Percentiles rank a stretch among this genome's conserved stretches.
Evolutionary conservation across 192 early-diverging fungal genomes (phyloP).

Genomic region (Spizellomyces punctatus): DNA sequence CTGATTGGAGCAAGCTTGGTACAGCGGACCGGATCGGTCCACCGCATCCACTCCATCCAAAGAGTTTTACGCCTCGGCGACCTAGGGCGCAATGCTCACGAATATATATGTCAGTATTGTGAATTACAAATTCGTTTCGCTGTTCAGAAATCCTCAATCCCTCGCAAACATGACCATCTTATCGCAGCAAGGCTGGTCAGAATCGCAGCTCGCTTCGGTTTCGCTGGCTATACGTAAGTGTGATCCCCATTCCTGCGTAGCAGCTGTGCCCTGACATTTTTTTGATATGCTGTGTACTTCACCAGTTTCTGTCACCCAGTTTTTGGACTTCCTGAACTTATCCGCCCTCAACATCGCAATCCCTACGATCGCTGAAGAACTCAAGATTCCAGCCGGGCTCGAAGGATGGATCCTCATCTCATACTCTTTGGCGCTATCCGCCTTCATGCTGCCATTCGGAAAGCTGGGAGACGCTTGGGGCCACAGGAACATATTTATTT

Average conservation of each 20-base stretch:
- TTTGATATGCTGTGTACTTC: neutral
- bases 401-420: conserved; percentile 13
- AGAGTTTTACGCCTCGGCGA: too few species aligned
- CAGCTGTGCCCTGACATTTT: neutral
- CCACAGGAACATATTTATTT: conserved; percentile 8
- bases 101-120: too few species aligned
- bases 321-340: conserved; percentile 10
- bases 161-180: too few species aligned
- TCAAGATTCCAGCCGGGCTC: neutral
- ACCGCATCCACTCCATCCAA: too few species aligned
- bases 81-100: too few species aligned
- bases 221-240: neutral
- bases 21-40: too few species aligned
- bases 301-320: conserved; percentile 6
- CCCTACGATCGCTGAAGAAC: conserved; percentile 6
- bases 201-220: neutral
- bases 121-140: too few species aligned
- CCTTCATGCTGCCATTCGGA: conserved; percentile 6
- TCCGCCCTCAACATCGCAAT: conserved; percentile 4
- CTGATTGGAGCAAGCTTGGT: too few species aligned
- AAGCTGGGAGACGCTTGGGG: conserved; percentile 1
- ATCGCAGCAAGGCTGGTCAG: too few species aligned
- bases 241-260: neutral
- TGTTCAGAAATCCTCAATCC: too few species aligned
- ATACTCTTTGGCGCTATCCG: conserved; percentile 10